Evolutionary conservation across 164 flowering plant species (phyloP).

Genomic region (Magnolia officinalis): DNA sequence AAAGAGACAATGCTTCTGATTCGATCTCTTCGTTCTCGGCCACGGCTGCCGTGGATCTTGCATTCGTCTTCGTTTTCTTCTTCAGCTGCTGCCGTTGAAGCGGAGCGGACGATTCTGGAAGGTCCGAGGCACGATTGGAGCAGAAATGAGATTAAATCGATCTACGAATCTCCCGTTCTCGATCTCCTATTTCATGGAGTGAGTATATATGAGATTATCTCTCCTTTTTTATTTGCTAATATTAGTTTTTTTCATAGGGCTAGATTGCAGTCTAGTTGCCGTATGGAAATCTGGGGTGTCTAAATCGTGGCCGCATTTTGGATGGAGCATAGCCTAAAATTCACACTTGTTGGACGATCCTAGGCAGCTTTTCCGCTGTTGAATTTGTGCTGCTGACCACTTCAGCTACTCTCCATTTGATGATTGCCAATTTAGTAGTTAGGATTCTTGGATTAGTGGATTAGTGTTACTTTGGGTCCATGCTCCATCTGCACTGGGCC

Average conservation of each 20-base stretch:
- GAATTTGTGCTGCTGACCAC: no score
- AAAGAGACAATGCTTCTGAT: constrained; percentile 15
- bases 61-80: constrained; percentile 17
- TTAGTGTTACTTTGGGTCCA: no score
- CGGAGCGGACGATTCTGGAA: constrained; percentile 64
- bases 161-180: constrained; percentile 86
- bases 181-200: constrained; percentile 98
- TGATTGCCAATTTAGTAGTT: no score
- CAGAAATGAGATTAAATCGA: constrained; percentile 52
- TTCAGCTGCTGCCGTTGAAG: constrained; percentile 74
- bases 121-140: constrained; percentile 87
- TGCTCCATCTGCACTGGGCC: no score
- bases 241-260: no score
- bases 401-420: no score
- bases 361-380: no score
- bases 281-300: background rate
- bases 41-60: background rate
- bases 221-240: no score
- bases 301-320: background rate
- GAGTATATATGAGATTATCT: constrained; percentile 2
- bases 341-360: background rate
- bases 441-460: no score
- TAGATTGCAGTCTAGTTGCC: background rate
- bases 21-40: constrained; percentile 17
- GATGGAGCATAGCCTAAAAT: background rate